Evolutionary conservation across 169 alveolate species (phyloP).

Genomic region (Eimeria praecox): DNA sequence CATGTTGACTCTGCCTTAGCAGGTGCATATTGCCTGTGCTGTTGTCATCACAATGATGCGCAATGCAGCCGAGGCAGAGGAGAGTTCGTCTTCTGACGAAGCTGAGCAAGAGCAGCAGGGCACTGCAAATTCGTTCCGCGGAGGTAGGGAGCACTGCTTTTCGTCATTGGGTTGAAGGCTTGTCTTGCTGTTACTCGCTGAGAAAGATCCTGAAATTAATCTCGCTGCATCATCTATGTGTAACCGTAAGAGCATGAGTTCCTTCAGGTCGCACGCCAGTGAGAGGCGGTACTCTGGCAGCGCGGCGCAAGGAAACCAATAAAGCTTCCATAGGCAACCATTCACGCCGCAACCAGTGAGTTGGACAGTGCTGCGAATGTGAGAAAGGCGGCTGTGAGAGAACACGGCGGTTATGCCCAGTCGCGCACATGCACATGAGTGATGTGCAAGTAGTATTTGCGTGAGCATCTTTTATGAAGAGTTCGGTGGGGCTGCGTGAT

Average conservation of each 20-base stretch:
- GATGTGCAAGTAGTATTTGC: background rate
- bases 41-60: background rate
- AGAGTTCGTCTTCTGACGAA: slow-evolving; percentile 33
- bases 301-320: slow-evolving; percentile 74
- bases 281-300: slow-evolving; percentile 70
- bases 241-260: background rate
- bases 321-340: slow-evolving; percentile 62
- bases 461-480: background rate
- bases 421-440: background rate
- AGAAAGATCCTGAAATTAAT: background rate
- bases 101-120: slow-evolving; percentile 15
- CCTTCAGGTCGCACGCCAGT: slow-evolving; percentile 60
- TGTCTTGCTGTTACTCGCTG: background rate
- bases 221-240: background rate
- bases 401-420: background rate
- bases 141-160: background rate
- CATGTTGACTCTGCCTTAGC: background rate
- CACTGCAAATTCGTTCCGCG: background rate
- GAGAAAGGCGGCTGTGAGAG: background rate
- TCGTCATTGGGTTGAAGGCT: background rate
- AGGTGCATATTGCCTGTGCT: background rate
- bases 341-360: slow-evolving; percentile 75
- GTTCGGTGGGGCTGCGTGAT: background rate
- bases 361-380: background rate
- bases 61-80: slow-evolving; percentile 54